These are phyloP conservation scores for Didymella arachidicola DNA, from an alignment of 2,329 filamentous ascomycete species.

Conservation along the genomic window DNA sequence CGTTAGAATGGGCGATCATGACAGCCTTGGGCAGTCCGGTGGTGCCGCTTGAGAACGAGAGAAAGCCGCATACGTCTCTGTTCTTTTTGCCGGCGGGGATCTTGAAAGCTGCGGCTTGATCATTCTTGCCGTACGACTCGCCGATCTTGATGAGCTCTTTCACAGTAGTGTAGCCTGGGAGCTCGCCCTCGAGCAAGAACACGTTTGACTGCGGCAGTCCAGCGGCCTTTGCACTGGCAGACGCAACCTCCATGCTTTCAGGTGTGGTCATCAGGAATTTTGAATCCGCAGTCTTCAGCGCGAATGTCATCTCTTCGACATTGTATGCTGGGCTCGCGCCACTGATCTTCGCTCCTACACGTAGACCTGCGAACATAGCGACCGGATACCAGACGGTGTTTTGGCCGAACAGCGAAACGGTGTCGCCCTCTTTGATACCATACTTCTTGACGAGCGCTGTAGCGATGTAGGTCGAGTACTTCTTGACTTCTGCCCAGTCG, in stretches of 20 bases:
- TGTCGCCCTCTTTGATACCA: slow-evolving; percentile 63
- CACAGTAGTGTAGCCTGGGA: slow-evolving; percentile 60
- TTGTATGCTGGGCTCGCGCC: slow-evolving; percentile 72
- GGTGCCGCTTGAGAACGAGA: slow-evolving; percentile 49
- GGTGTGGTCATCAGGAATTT: slow-evolving; percentile 67
- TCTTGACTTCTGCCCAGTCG: slow-evolving; percentile 65
- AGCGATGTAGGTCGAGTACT: slow-evolving; percentile 65
- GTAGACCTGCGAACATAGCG: slow-evolving; percentile 65
- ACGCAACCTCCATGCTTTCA: slow-evolving; percentile 63
- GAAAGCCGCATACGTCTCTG: slow-evolving; percentile 63
- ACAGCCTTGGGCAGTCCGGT: slow-evolving; percentile 51
- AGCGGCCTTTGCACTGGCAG: slow-evolving; percentile 61
- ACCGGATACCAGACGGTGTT: slow-evolving; percentile 75
- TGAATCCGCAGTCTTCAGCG: slow-evolving; percentile 64
- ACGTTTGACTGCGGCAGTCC: slow-evolving; percentile 62
- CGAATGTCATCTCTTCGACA: slow-evolving; percentile 72
- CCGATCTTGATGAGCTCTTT: slow-evolving; percentile 56
- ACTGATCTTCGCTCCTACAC: slow-evolving; percentile 64
- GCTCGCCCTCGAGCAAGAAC: slow-evolving; percentile 64
- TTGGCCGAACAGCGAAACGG: slow-evolving; percentile 67
- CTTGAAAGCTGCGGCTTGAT: slow-evolving; percentile 59
- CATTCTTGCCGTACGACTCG: slow-evolving; percentile 51
- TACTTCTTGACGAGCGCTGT: slow-evolving; percentile 66
- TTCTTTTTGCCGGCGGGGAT: slow-evolving; percentile 63
- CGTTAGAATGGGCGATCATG: slow-evolving; percentile 49